Conservation (phyloP, 257 asterid genomes). For the Mentha longifolia region DNA sequence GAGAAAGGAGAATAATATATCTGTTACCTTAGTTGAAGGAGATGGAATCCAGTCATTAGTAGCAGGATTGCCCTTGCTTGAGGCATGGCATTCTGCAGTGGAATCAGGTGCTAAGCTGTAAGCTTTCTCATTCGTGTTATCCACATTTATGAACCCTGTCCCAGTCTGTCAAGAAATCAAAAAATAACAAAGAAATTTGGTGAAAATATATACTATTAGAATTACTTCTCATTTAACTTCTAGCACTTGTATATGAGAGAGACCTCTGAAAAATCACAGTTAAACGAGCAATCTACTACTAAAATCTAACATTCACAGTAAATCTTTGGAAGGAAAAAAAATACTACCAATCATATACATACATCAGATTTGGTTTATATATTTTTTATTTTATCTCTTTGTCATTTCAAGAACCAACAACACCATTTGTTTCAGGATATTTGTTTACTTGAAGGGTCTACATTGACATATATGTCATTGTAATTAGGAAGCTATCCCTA, state of each 20-base stretch:
- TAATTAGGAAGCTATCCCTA: too few species aligned
- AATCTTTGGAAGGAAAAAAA: too few species aligned
- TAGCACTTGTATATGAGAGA: too few species aligned
- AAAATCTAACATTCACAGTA: too few species aligned
- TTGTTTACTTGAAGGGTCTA: background rate
- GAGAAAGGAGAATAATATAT: background rate
- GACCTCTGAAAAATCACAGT: too few species aligned
- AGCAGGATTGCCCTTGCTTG: conserved; percentile 87
- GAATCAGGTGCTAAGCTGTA: conserved; percentile 57
- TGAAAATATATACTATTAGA: background rate
- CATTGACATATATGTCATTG: too few species aligned
- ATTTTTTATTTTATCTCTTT: background rate
- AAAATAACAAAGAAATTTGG: background rate
- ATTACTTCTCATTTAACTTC: background rate
- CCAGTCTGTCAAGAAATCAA: conserved; percentile 61
- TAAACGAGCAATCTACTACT: too few species aligned
- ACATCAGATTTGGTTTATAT: too few species aligned
- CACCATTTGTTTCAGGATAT: background rate
- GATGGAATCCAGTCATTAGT: conserved; percentile 97
- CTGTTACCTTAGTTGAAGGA: conserved; percentile 45
- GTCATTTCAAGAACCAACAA: background rate
- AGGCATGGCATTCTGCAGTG: conserved; percentile 53
- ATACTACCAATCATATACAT: too few species aligned
- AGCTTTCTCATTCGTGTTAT: conserved; percentile 39
- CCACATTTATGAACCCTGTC: conserved; percentile 79